A percentile compares a stretch with the other conserved stretches of the same genome.
Evolutionary conservation across 2,329 filamentous ascomycete genomes (phyloP).

Genomic region (Verticillium nubilum): DNA sequence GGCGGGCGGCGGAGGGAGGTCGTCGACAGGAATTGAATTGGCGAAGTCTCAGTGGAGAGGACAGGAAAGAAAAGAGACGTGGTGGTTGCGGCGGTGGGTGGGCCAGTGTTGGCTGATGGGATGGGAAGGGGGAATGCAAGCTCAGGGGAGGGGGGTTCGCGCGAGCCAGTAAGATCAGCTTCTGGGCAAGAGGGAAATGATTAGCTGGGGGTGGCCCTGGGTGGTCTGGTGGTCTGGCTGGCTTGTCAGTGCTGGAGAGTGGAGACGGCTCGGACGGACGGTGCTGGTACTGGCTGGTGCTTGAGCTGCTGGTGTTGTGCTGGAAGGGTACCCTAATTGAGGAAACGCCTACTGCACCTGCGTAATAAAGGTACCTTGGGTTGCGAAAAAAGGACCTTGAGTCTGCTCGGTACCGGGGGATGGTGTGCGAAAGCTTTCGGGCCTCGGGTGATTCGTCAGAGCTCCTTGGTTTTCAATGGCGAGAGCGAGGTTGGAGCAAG

Average conservation of each 20-base stretch:
- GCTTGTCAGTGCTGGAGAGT: not conserved
- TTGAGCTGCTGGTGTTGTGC: not conserved
- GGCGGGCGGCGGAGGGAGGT: slow-evolving; percentile 12
- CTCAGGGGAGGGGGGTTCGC: slow-evolving; percentile 13
- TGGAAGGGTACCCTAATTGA: not conserved
- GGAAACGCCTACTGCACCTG: not conserved
- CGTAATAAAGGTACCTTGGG: not conserved
- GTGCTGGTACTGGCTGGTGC: not conserved
- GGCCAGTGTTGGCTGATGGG: not conserved
- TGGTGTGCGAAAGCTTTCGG: not conserved
- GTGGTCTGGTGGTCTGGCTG: not conserved
- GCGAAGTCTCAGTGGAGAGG: slow-evolving; percentile 4
- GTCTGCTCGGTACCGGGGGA: not conserved
- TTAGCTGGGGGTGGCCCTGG: slow-evolving; percentile 1
- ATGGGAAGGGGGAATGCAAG: slow-evolving; percentile 15
- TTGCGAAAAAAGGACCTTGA: not conserved
- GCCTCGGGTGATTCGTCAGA: not conserved
- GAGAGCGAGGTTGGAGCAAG: not conserved
- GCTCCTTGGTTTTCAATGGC: not conserved
- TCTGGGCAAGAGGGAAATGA: slow-evolving; percentile 12
- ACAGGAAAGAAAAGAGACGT: slow-evolving; percentile 1
- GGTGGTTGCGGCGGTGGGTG: not conserved
- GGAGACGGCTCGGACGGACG: not conserved
- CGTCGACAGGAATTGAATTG: slow-evolving; percentile 2
- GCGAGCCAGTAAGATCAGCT: slow-evolving; percentile 13